Evolutionary conservation across 2,329 filamentous ascomycete genomes (phyloP).

Genomic region (Colletotrichum gloeosporioides): DNA sequence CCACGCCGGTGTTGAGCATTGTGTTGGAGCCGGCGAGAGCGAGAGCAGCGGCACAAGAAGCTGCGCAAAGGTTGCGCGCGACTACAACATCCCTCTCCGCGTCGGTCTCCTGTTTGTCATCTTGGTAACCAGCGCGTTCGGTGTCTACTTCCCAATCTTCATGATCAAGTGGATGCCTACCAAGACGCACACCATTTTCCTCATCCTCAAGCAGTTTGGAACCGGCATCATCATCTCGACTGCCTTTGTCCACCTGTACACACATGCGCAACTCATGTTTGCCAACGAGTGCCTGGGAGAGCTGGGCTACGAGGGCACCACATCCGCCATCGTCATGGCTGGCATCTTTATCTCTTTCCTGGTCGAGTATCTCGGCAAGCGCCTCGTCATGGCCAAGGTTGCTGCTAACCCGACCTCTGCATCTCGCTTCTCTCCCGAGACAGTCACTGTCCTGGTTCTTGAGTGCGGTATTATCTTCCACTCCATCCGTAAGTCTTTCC

Average conservation of each 20-base stretch:
- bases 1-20: conserved; percentile 75
- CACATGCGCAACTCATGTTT: conserved; percentile 77
- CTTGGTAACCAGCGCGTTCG: conserved; percentile 70
- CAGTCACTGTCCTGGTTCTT: conserved; percentile 70
- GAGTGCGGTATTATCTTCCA: conserved; percentile 80
- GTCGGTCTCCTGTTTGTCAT: conserved; percentile 77
- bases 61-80: conserved; percentile 51
- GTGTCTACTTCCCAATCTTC: conserved; percentile 58
- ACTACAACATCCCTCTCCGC: conserved; percentile 73
- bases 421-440: conserved; percentile 42
- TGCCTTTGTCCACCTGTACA: conserved; percentile 74
- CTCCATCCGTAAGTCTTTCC: conserved; percentile 60
- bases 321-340: conserved; percentile 75
- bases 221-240: conserved; percentile 77
- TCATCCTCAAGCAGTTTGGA: conserved; percentile 74
- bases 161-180: conserved; percentile 62
- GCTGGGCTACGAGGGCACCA: conserved; percentile 71
- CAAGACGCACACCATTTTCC: conserved; percentile 56
- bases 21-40: conserved; percentile 35
- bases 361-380: conserved; percentile 70
- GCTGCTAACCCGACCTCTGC: conserved; percentile 27
- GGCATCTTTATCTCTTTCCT: conserved; percentile 76
- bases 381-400: conserved; percentile 50
- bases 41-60: conserved; percentile 37
- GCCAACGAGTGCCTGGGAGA: conserved; percentile 70